Percentiles rank a stretch among this genome's conserved stretches.
phyloP scores from a whole-genome alignment of 176 grass and related monocot genomes.

The Bromus sterilis region DNA sequence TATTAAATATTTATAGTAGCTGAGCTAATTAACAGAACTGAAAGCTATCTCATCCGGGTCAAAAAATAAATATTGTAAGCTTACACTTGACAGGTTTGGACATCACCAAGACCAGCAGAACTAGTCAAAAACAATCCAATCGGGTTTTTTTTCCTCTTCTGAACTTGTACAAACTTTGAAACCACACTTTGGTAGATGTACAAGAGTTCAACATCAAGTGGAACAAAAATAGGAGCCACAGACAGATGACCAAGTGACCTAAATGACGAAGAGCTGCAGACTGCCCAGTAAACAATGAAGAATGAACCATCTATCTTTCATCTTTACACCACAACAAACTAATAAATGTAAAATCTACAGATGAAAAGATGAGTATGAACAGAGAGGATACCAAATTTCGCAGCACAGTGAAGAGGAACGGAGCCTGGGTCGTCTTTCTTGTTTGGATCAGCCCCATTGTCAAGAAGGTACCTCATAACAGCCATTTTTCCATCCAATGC shows the following conservation, averaged over 20 bases:
- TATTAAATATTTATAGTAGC: background rate
- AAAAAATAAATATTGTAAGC: background rate
- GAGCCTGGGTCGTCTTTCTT: background rate
- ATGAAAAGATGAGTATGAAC: background rate
- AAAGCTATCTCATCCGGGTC: background rate
- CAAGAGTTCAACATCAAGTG: background rate
- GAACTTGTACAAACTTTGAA: background rate
- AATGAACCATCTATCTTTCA: background rate
- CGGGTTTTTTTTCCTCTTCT: background rate
- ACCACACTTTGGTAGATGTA: background rate
- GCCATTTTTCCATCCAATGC: constrained; percentile 24
- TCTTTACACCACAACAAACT: background rate
- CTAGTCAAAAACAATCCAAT: background rate
- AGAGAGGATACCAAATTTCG: constrained; percentile 16
- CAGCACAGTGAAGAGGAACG: constrained; percentile 23
- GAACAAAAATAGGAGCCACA: background rate
- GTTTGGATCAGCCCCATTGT: constrained; percentile 20
- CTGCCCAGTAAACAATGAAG: background rate
- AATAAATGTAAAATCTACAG: background rate
- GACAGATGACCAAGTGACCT: background rate
- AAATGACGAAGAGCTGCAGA: background rate
- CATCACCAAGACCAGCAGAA: background rate
- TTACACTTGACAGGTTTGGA: background rate
- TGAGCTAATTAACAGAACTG: background rate
- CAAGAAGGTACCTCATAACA: constrained; percentile 16